Evolutionary conservation across 305 asterid genomes (phyloP), one percentile per base, ranked within the genome.

Genomic region (Fraxinus angustifolia): DNA sequence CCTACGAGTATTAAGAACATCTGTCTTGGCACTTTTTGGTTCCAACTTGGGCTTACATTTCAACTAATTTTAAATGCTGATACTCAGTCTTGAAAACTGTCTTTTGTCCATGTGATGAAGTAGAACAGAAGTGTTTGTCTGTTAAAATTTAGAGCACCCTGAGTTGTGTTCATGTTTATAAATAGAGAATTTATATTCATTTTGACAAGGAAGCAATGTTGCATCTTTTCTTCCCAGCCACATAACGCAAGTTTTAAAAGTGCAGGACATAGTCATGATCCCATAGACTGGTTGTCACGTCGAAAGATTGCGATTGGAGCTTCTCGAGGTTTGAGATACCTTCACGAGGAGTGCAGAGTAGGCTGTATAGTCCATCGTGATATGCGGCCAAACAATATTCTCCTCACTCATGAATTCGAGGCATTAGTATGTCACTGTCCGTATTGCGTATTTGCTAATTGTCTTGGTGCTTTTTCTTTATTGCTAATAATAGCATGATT

Each of bases 311-410:
- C 97, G 1, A 82, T 89, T 33, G 99, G 99, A 81, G 97, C 98
- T 83, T 95, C 98, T 79, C 92, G 99, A 75, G 98, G 98, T 83
- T 82, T 95, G 89, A 90, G 99, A 79, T 95, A 92, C 87, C 97
- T 95, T 42, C 98, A 95, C 11, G 97, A 95, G 87, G 99, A 95
- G 85, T 95, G 98, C 85, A 90, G 98, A 90, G 96, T 93, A 2
- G 98, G 99, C 40, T 91, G 97, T 77, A 93, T 93, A 81, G 94
- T 95, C 82, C 98, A 95, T 83, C 98, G 97, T 30, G 99, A 93
- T 77, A 79, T 95, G 95, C 70, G 98, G 60, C 98, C 99, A 16
- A 95, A 91, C 85, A 95, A 93, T 90, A 93, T 95, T 87, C 97
- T 95, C 85, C 93, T 95, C 83, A 95, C 97, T 40, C 99, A 95